phyloP scores from a whole-genome alignment of 2,329 filamentous ascomycete genomes.

The Nectriaceae sp. region DNA sequence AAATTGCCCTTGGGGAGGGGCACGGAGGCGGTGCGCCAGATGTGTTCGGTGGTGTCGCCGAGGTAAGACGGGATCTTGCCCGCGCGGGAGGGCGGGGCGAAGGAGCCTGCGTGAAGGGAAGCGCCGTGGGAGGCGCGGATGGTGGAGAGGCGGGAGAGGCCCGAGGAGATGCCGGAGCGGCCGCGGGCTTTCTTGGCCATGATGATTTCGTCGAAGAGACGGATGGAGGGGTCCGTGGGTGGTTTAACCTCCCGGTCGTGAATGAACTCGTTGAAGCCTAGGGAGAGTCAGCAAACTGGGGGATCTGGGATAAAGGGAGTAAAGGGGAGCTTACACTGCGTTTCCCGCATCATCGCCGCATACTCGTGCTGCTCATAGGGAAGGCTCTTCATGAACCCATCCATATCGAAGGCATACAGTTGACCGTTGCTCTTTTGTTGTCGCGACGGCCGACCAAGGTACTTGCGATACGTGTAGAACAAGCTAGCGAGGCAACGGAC shows the following conservation, averaged over 20 bases:
- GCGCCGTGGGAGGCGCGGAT: slow-evolving; percentile 58
- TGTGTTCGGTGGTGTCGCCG: slow-evolving; percentile 72
- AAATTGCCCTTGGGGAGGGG: slow-evolving; percentile 63
- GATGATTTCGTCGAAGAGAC: slow-evolving; percentile 83
- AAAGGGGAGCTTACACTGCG: slow-evolving; percentile 54
- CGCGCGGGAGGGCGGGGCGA: slow-evolving; percentile 38
- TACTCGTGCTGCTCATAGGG: slow-evolving; percentile 69
- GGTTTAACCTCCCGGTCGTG: slow-evolving; percentile 73
- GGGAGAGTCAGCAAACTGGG: slow-evolving; percentile 12
- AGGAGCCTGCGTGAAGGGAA: slow-evolving; percentile 41
- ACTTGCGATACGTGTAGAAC: slow-evolving; percentile 66
- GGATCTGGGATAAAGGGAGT: not conserved
- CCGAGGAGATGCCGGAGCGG: slow-evolving; percentile 65
- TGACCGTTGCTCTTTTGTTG: slow-evolving; percentile 63
- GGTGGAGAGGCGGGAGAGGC: slow-evolving; percentile 62
- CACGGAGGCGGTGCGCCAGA: slow-evolving; percentile 72
- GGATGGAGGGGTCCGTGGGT: slow-evolving; percentile 64
- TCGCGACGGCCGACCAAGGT: slow-evolving; percentile 59
- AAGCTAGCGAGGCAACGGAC: slow-evolving; percentile 67
- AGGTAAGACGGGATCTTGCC: slow-evolving; percentile 61
- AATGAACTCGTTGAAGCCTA: slow-evolving; percentile 77
- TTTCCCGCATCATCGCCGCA: slow-evolving; percentile 63
- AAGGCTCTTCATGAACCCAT: slow-evolving; percentile 64
- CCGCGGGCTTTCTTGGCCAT: slow-evolving; percentile 73
- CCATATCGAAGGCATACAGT: slow-evolving; percentile 65